Base-by-base conservation (phyloP, 768 basidiomycete species). In the Boletus sensibilis region DNA sequence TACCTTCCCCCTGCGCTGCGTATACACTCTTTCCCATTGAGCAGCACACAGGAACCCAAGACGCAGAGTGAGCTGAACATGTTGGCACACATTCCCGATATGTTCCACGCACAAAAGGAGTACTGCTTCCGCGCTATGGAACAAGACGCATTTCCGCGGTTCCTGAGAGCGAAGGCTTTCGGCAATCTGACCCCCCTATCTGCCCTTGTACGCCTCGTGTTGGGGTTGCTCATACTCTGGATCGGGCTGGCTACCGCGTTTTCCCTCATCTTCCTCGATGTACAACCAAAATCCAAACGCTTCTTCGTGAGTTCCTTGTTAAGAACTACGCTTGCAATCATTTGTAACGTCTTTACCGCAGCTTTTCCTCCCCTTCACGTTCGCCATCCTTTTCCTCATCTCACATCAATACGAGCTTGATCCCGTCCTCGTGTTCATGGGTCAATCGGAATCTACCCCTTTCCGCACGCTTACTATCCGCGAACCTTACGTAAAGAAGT, bases 351-450 rank as follows among this genome's bases (percentile, higher is more conserved):
- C 60, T 52, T 27, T 41, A 27, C 21, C 23, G 31, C 69, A 97
- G 95, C 86, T 97, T 65, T 96, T 98, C 78, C 80, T 98, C 27
- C 96, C 97, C 0, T 98, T 97, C 74, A 79, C 89, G 21, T 70
- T 98, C 62, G 92, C 95, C 52, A 76, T 91, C 66, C 87, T 97
- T 62, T 91, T 90, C 78, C 86, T 99, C 61, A 80, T 98, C 55
- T 93, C 95, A 16, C 92, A 97, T 68, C 94, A 95, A 72, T 98
- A 98, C 74, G 94, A 97, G 72, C 87, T 98, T 50, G 96, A 98
- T 70, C 97, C 97, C 12, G 78, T 98, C 66, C 87, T 98, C 62
- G 90, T 98, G 61, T 92, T 98, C 76, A 75, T 98, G 66, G 87
- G 87, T 57, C 91, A 92, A 71, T 95, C 94, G 42, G 97, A 98